A percentile compares a stretch with the other conserved stretches of the same genome.
These are phyloP conservation scores for Hordeum pubiflorum DNA, from an alignment of 202 grass and related monocot genomes.

Conservation along the genomic window DNA sequence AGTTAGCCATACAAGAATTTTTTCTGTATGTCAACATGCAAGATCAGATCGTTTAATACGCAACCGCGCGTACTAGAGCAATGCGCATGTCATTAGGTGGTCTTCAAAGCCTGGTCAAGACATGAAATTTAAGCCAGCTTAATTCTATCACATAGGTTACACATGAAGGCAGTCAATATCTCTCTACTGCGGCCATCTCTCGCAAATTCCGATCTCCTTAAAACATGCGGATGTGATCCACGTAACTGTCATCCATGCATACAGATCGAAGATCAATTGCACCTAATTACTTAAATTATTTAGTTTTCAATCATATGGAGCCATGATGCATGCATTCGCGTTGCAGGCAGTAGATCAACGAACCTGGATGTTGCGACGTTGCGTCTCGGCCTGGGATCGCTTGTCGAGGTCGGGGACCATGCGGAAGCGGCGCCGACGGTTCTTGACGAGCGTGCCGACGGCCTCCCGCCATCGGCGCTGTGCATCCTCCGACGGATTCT, in stretches of 20 bases:
- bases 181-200: background rate
- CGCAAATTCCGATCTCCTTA: background rate
- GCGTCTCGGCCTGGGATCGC: conserved; percentile 46
- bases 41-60: background rate
- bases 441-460: conserved; percentile 63
- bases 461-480: conserved; percentile 83
- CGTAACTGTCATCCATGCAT: too few relatives aligned
- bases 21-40: background rate
- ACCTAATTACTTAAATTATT: too few relatives aligned
- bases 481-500: conserved; percentile 82
- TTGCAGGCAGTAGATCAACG: background rate
- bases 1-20: background rate
- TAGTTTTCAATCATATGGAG: too few relatives aligned
- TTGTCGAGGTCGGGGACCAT: conserved; percentile 83
- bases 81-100: background rate
- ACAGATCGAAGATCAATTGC: too few relatives aligned
- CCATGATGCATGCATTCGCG: too few relatives aligned
- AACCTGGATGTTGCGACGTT: conserved; percentile 72
- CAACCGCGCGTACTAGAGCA: background rate
- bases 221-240: too few relatives aligned
- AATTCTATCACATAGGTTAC: background rate
- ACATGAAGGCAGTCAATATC: background rate
- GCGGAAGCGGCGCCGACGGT: conserved; percentile 75
- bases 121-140: background rate
- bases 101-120: background rate